A percentile compares a stretch with the other conserved stretches of the same genome.
Evolutionary conservation across 2,329 filamentous ascomycete genomes (phyloP).

Genomic region (Pyrenophora graminea): DNA sequence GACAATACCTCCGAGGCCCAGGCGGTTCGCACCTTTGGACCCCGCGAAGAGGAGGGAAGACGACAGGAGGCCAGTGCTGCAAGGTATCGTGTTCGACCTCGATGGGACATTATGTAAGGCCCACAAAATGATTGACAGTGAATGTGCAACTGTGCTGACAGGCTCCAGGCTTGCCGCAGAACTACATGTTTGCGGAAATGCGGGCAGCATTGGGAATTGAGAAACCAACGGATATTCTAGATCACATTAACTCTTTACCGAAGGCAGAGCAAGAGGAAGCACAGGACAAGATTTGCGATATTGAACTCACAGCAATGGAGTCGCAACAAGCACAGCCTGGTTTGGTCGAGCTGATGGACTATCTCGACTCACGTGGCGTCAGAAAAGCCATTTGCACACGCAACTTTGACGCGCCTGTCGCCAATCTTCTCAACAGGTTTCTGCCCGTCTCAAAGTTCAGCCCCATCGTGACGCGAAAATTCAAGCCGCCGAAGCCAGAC

Average conservation of each 20-base stretch:
- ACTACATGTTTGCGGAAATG: conserved; percentile 95
- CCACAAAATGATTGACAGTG: neutral
- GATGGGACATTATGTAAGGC: conserved; percentile 88
- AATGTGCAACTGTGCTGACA: conserved; percentile 8
- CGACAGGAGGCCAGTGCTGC: conserved; percentile 51
- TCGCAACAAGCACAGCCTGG: conserved; percentile 82
- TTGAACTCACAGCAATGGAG: conserved; percentile 82
- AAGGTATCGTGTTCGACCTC: conserved; percentile 82
- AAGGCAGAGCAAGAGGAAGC: conserved; percentile 64
- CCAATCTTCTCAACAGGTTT: conserved; percentile 75
- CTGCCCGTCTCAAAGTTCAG: conserved; percentile 69
- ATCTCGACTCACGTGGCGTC: conserved; percentile 69
- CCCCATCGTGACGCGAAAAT: conserved; percentile 84
- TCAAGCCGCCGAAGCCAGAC: conserved; percentile 80
- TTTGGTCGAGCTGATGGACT: conserved; percentile 76
- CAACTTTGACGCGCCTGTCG: conserved; percentile 81
- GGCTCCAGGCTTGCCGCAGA: conserved; percentile 75
- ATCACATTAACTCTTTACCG: conserved; percentile 79
- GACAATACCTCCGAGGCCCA: conserved; percentile 32
- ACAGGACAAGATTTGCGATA: conserved; percentile 72
- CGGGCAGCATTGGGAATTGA: conserved; percentile 72
- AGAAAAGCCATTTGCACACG: conserved; percentile 88
- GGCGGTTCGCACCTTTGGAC: conserved; percentile 58
- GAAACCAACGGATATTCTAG: conserved; percentile 76
- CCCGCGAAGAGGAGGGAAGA: conserved; percentile 32